Conservation (phyloP, 768 basidiomycete genomes). For the Boletus coccyginus region DNA sequence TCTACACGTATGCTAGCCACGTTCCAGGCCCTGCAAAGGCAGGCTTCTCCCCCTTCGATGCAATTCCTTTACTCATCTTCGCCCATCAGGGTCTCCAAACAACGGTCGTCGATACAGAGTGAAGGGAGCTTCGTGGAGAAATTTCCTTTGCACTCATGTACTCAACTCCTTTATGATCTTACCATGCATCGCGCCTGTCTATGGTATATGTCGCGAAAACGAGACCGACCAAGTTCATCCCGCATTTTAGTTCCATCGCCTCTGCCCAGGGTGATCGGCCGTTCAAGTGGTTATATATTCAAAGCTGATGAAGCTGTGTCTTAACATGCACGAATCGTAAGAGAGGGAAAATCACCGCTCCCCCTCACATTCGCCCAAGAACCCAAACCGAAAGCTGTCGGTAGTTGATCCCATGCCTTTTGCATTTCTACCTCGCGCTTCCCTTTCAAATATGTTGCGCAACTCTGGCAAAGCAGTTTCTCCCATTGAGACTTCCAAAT, state of each 20-base stretch:
- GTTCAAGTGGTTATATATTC: neutral
- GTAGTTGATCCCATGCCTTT: neutral
- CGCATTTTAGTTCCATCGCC: too few relatives aligned
- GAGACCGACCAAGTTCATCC: neutral
- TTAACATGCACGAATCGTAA: neutral
- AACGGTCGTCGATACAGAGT: constrained; percentile 78
- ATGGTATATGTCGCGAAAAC: constrained; percentile 29
- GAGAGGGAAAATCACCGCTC: neutral
- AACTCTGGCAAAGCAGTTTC: neutral
- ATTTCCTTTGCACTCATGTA: constrained; percentile 14
- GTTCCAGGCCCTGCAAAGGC: constrained; percentile 88
- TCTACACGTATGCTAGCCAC: constrained; percentile 86
- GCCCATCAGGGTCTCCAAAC: constrained; percentile 76
- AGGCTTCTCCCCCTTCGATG: constrained; percentile 20
- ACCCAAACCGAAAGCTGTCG: constrained; percentile 3
- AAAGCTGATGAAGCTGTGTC: neutral
- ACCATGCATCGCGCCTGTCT: constrained; percentile 26
- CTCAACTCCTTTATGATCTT: constrained; percentile 14
- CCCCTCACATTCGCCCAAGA: neutral
- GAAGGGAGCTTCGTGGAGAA: constrained; percentile 23
- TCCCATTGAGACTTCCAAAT: constrained; percentile 1
- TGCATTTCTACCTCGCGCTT: neutral
- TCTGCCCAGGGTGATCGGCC: neutral
- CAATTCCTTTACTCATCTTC: constrained; percentile 4
- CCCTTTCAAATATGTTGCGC: neutral